These are phyloP conservation scores for Diplodia sapinea DNA, from an alignment of 2,329 filamentous ascomycete genomes.

Conservation along the genomic window DNA sequence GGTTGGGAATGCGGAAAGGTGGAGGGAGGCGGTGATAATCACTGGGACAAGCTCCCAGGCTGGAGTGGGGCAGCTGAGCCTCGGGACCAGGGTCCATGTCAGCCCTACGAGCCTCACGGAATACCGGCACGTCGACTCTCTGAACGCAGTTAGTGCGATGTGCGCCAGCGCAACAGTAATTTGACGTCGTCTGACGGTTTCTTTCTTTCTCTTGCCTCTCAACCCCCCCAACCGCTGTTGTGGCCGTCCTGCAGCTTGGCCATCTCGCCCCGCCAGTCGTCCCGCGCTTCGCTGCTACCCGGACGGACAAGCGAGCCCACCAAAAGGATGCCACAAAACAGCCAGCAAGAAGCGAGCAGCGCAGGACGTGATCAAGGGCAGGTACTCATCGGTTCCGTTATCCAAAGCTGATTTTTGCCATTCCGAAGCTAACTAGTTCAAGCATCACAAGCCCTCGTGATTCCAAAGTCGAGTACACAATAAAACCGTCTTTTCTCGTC, in stretches of 20 bases:
- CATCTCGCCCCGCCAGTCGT: background rate
- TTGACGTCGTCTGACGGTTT: slow-evolving; percentile 17
- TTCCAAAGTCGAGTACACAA: background rate
- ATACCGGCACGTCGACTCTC: slow-evolving; percentile 27
- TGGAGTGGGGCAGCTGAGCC: background rate
- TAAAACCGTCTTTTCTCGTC: slow-evolving; percentile 20
- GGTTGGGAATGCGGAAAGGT: background rate
- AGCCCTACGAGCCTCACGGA: slow-evolving; percentile 29
- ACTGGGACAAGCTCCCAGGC: background rate
- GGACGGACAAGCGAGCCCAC: background rate
- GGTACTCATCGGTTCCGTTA: background rate
- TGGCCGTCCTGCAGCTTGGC: background rate
- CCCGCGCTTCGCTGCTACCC: background rate
- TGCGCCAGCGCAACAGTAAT: slow-evolving; percentile 24
- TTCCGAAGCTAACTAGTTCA: background rate
- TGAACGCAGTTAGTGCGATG: slow-evolving; percentile 23
- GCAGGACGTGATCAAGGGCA: background rate
- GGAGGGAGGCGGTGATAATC: background rate
- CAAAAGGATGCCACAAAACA: background rate
- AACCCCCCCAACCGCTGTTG: background rate
- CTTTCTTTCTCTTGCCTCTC: slow-evolving; percentile 1
- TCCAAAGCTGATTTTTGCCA: background rate
- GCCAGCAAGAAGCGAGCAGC: background rate
- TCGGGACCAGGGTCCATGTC: background rate
- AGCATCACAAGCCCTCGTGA: slow-evolving; percentile 5